Evolutionary conservation across 805 yeast species (phyloP), one percentile per base, ranked within the genome.

Genomic region (Cyberlindnera maritima): DNA sequence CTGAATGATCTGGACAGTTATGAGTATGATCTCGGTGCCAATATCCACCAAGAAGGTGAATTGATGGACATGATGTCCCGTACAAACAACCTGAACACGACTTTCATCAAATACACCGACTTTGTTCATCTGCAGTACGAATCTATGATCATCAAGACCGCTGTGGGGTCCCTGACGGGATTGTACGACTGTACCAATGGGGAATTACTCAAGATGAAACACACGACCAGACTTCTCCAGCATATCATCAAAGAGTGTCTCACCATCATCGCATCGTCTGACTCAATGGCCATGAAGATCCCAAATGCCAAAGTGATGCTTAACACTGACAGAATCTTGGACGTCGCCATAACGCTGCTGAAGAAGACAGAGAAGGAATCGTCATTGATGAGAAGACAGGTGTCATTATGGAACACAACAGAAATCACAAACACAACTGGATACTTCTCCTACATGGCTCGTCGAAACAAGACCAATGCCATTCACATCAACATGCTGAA

Each of bases 101-200:
- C 33, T 47, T 65, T 14, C 68, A 65, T 59, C 18, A 41, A 44
- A 3, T 63, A 68, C 26, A 66, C 67, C 8, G 68, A 65, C 33
- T 65, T 75, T 39, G 63, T 75, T 36, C 55, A 74, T n/a, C 68
- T 75, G 4, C 91, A 85, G 62, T 69, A 77, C 55, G 85, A 82
- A 53, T 83, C 84, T 61, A 70, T 88, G 48, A 71, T 82, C 28
- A 77, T 82, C 11, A 87, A 86, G 56, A 73, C 85, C 9, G 82
- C 84, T 54, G 77, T 87, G 50, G 87, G 88, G 49, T 83, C 94
- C 0, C 62, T 83, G 19, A 80, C 90, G 0, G 80, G 90, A 0
- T 54, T 87, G 12, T 65, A 80, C 37, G 83, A 82, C 59, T 82
- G 88, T 56, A 57, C 69, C 18, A 86, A 86, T 56, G 89, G 88